Conservation (phyloP, 2,329 filamentous ascomycete species). For the Diaporthe vaccinii region DNA sequence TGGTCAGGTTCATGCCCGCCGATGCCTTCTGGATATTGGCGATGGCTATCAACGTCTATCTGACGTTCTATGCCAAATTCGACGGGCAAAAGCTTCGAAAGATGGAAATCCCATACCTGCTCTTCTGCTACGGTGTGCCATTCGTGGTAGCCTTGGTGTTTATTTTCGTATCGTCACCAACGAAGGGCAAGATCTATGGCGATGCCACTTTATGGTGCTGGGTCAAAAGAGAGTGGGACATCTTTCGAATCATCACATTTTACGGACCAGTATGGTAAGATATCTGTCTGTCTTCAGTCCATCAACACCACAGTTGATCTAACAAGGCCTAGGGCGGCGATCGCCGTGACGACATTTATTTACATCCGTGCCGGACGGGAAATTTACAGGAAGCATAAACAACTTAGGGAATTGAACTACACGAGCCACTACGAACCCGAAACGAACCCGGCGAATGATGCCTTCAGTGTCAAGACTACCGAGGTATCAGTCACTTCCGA, state of each 20-base stretch:
- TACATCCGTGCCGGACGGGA: conserved; percentile 76
- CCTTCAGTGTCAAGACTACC: conserved; percentile 69
- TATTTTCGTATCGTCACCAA: conserved; percentile 70
- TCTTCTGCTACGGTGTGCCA: conserved; percentile 80
- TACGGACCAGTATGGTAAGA: conserved; percentile 79
- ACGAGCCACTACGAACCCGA: conserved; percentile 61
- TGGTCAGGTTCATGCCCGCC: conserved; percentile 80
- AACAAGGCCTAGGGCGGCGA: conserved; percentile 65
- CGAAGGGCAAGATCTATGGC: conserved; percentile 75
- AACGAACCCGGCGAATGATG: conserved; percentile 57
- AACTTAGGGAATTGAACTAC: conserved; percentile 65
- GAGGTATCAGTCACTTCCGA: conserved; percentile 75
- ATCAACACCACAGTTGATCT: background rate
- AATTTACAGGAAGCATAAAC: conserved; percentile 76
- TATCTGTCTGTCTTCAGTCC: background rate
- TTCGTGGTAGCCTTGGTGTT: conserved; percentile 77
- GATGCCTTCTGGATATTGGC: conserved; percentile 83
- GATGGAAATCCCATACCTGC: conserved; percentile 79
- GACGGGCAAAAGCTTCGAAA: conserved; percentile 72
- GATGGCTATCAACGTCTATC: conserved; percentile 87
- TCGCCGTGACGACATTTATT: conserved; percentile 73
- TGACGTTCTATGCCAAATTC: conserved; percentile 84
- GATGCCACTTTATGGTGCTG: conserved; percentile 87
- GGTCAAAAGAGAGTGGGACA: conserved; percentile 76
- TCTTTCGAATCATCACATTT: conserved; percentile 80